phyloP scores from a whole-genome alignment of 176 grass and related monocot genomes.

The Poa pratensis region DNA sequence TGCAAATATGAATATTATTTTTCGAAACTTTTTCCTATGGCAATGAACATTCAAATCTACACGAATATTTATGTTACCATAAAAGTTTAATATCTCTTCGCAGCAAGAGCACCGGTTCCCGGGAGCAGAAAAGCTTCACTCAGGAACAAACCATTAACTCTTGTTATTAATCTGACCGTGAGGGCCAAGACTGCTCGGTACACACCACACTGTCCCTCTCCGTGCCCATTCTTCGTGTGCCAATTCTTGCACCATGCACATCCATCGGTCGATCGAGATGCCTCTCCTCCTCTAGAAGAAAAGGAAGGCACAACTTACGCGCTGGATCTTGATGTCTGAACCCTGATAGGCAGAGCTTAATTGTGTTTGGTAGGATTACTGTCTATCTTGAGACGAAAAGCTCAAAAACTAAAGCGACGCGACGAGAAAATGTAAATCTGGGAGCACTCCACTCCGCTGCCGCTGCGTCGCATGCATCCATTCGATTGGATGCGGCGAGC shows the following conservation, averaged over 20 bases:
- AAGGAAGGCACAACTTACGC: not conserved
- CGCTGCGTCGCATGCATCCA: not conserved
- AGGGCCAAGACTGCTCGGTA: not conserved
- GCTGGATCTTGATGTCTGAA: not conserved
- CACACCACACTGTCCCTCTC: not conserved
- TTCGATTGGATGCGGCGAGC: not conserved
- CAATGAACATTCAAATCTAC: too few relatives aligned
- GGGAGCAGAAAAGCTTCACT: too few relatives aligned
- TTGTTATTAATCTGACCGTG: not conserved
- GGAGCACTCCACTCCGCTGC: not conserved
- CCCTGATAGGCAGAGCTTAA: not conserved
- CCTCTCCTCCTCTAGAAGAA: conserved; percentile 38
- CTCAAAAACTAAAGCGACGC: not conserved
- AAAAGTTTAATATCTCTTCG: too few relatives aligned
- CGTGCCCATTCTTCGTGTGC: not conserved
- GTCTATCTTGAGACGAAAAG: not conserved
- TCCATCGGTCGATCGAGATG: not conserved
- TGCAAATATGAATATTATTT: too few relatives aligned
- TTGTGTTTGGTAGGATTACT: not conserved
- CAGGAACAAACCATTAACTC: not conserved
- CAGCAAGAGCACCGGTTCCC: too few relatives aligned
- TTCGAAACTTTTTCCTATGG: too few relatives aligned
- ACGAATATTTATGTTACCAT: too few relatives aligned
- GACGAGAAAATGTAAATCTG: not conserved
- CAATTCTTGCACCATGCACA: not conserved